These are phyloP conservation scores for Aspergillus brunneoviolaceus DNA, from an alignment of 2,329 filamentous ascomycete genomes.

Conservation along the genomic window DNA sequence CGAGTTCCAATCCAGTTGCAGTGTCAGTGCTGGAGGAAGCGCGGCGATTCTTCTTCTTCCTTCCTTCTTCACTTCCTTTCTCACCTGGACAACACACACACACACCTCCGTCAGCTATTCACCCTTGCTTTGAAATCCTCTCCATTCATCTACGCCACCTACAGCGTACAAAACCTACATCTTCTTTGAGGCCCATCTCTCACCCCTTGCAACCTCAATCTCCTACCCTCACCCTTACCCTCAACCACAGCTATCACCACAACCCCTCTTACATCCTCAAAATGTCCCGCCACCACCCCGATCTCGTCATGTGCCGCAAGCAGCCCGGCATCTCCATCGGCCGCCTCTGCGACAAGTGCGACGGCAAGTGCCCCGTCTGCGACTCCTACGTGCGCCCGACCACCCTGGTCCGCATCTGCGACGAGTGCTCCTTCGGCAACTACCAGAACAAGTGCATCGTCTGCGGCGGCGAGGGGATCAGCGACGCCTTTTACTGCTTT, in stretches of 20 bases:
- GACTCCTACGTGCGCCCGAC: conserved; percentile 98
- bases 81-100: too few species aligned
- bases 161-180: neutral
- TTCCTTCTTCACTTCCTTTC: neutral
- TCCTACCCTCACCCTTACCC: neutral
- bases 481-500: conserved; percentile 98
- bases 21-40: neutral
- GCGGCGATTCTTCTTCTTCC: neutral
- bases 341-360: conserved; percentile 98
- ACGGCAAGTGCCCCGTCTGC: conserved; percentile 98
- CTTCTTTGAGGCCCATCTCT: too few species aligned
- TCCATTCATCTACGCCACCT: neutral
- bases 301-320: conserved; percentile 99
- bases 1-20: too few species aligned
- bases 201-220: too few species aligned
- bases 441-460: conserved; percentile 99
- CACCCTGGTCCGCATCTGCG: conserved; percentile 95
- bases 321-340: conserved; percentile 96
- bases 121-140: neutral
- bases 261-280: conserved; percentile 19
- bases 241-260: neutral
- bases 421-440: conserved; percentile 99
- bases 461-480: conserved; percentile 96
- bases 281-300: conserved; percentile 95
- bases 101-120: neutral